phyloP scores from a whole-genome alignment of 257 asterid genomes.

The Rhazya stricta region DNA sequence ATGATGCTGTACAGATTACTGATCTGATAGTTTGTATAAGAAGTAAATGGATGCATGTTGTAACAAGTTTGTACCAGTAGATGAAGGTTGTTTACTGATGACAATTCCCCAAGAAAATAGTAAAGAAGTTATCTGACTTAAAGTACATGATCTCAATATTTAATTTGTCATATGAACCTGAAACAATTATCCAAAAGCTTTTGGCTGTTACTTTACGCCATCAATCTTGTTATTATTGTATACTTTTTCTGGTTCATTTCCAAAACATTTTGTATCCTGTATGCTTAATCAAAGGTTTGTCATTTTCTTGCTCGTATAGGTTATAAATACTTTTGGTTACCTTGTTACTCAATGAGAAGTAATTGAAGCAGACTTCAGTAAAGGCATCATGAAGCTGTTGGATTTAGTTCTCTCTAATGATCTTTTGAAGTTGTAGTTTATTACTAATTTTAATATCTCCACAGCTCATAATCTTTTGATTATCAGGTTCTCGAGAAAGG shows the following conservation, averaged over 20 bases:
- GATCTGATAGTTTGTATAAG: not conserved
- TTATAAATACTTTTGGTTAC: not conserved
- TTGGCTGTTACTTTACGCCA: not conserved
- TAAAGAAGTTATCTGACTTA: not conserved
- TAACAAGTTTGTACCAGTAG: not conserved
- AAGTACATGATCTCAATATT: not conserved
- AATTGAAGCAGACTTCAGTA: not conserved
- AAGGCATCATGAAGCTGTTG: not conserved
- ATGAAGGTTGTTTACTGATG: not conserved
- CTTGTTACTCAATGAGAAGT: not conserved
- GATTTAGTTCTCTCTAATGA: not conserved
- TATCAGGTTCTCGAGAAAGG: constrained; percentile 55
- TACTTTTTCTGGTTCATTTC: not conserved
- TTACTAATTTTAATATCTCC: not conserved
- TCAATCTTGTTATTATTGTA: not conserved
- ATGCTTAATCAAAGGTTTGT: not conserved
- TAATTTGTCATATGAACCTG: not conserved
- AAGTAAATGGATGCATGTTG: not conserved
- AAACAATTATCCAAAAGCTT: not conserved
- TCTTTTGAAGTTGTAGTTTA: not conserved
- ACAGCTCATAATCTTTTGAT: not conserved
- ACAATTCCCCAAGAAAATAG: not conserved
- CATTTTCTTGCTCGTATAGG: not conserved
- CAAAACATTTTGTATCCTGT: not conserved
- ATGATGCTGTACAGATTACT: not conserved